Evolutionary conservation across 768 basidiomycete genomes (phyloP).

Genomic region (Lepiota venenata): DNA sequence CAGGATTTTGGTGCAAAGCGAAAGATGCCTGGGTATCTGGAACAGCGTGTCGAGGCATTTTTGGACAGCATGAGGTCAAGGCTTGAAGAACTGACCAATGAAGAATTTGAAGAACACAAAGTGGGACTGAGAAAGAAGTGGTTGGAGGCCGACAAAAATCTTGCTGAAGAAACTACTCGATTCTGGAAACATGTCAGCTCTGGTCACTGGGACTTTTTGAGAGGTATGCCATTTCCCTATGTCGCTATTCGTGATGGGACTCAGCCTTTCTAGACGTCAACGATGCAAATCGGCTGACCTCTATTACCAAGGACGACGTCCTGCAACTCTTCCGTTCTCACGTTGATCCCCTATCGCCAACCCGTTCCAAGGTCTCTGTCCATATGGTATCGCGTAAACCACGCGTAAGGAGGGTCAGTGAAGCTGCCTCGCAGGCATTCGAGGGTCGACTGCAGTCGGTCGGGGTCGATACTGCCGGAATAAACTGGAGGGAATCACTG

Average conservation of each 20-base stretch:
- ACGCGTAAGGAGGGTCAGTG: constrained; percentile 56
- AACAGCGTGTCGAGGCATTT: constrained; percentile 87
- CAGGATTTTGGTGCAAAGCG: constrained; percentile 86
- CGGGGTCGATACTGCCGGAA: constrained; percentile 41
- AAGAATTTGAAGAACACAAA: constrained; percentile 79
- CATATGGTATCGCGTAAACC: constrained; percentile 76
- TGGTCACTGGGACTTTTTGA: constrained; percentile 84
- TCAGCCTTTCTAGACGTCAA: constrained; percentile 48
- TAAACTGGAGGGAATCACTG: constrained; percentile 48
- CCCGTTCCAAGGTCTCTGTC: constrained; percentile 79
- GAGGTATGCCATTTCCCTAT: constrained; percentile 50
- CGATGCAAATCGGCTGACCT: constrained; percentile 65
- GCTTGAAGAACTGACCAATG: constrained; percentile 65
- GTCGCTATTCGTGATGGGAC: constrained; percentile 9
- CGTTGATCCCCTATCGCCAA: constrained; percentile 65
- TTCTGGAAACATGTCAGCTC: constrained; percentile 71
- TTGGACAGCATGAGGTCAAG: constrained; percentile 66
- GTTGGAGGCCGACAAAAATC: constrained; percentile 85
- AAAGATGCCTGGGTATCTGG: constrained; percentile 76
- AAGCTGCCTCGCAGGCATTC: constrained; percentile 61
- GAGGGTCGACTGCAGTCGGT: constrained; percentile 27
- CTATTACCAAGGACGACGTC: constrained; percentile 73
- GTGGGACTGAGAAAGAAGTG: constrained; percentile 73
- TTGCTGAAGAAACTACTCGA: constrained; percentile 71
- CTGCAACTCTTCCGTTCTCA: constrained; percentile 62